Base-by-base conservation (phyloP, 2,329 filamentous ascomycete genomes). In the Teratosphaeria zuluensis region DNA sequence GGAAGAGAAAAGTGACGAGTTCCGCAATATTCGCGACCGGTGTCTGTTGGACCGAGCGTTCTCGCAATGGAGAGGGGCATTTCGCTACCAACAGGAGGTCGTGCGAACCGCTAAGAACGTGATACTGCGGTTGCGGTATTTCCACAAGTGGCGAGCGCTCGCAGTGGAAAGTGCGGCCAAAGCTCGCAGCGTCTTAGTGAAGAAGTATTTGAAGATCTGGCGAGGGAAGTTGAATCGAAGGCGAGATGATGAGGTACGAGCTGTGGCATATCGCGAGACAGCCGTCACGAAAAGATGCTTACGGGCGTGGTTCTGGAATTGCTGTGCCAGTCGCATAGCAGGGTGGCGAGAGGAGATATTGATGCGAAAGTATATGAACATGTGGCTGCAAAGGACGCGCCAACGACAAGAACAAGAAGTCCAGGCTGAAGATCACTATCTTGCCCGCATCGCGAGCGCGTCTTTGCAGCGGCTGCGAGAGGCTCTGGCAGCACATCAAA, bases 31-130 rank as follows among this genome's bases (percentile, higher is more conserved):
- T 19, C 57, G 56, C 30, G 52, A 57, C 16, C 48, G 60, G 7
- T 31, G 53, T 6, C 51, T 84, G 64, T 76, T 90, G 6, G 72
- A 87, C 59, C 81, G 79, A 3, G 80, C 82, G 2, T 84, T 89
- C 58, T 81, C 78, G 1, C 84, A 87, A 63, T 95, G 90, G 90
- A 81, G 82, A 11, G 80, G 81, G 57, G 77, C 81, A 55, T 81
- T 88, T 11, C 80, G 79, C 5, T 84, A 88, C 14, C 83, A 89
- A 66, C 77, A 84, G n/a, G 16, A 80, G 62, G 81, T 83, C 48
- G 89, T 88, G 3, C 83, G 81, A 4, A 78, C 84, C 51, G 89
- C 88, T 21, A 81, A 87, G 62, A 79, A 84, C 61, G 87, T 90
- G 69, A 84, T 92, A 60, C 75, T 94, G 57, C 80, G 86, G 58